A percentile compares a stretch with the other conserved stretches of the same genome.
Conservation (phyloP, 306 rosid species). For the Elaeagnus macrophylla region DNA sequence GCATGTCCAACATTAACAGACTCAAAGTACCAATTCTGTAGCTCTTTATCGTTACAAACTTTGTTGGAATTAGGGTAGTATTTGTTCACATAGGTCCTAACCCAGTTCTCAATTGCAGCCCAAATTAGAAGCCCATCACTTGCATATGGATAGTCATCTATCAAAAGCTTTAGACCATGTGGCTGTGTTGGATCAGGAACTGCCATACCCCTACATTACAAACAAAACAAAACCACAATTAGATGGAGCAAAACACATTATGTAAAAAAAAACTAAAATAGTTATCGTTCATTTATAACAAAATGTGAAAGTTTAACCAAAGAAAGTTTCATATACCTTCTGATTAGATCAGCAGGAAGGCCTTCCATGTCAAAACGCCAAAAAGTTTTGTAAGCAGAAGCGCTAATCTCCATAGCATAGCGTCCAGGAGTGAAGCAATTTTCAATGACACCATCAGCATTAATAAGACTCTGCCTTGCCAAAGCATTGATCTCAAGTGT, state of each 20-base stretch:
- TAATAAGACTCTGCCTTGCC: slow-evolving; percentile 67
- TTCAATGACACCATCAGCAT: slow-evolving; percentile 68
- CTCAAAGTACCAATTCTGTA: slow-evolving; percentile 82
- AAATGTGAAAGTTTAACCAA: slow-evolving; percentile 5
- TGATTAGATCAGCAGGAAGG: slow-evolving; percentile 82
- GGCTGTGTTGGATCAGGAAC: slow-evolving; percentile 76
- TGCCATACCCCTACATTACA: slow-evolving; percentile 62
- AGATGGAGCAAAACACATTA: too few relatives aligned
- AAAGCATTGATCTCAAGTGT: slow-evolving; percentile 71
- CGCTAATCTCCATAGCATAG: slow-evolving; percentile 73
- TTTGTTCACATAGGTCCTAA: slow-evolving; percentile 54
- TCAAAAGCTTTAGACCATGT: slow-evolving; percentile 62
- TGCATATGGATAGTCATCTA: slow-evolving; percentile 89
- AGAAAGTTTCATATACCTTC: slow-evolving; percentile 35
- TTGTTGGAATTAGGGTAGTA: slow-evolving; percentile 58
- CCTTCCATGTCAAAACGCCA: slow-evolving; percentile 88
- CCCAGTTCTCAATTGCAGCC: slow-evolving; percentile 82
- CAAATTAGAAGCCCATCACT: slow-evolving; percentile 76
- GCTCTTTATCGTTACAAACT: slow-evolving; percentile 54
- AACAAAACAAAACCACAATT: too few relatives aligned
- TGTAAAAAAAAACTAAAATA: too few relatives aligned
- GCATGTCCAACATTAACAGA: slow-evolving; percentile 89
- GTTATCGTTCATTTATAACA: slow-evolving; percentile 6
- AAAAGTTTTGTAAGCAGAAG: slow-evolving; percentile 57
- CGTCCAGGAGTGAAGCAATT: slow-evolving; percentile 90